Percentiles rank a stretch among this genome's conserved stretches.
Evolutionary conservation across 2,329 filamentous ascomycete genomes (phyloP).

Genomic region (Sporothrix variecibatus): DNA sequence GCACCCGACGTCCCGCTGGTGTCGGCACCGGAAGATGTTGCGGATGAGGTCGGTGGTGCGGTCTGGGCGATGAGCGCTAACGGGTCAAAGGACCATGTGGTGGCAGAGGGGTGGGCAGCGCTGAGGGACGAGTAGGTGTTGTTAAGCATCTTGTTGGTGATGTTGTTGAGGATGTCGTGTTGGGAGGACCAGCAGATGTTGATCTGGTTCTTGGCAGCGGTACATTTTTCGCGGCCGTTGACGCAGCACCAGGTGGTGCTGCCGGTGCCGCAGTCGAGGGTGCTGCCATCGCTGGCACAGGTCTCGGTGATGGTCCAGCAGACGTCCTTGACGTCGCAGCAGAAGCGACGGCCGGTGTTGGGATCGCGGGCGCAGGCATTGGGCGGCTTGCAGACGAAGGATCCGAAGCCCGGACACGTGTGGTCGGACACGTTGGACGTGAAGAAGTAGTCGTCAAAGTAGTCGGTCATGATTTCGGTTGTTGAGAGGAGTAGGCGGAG

Average conservation of each 20-base stretch:
- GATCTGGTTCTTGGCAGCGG: conserved; percentile 26
- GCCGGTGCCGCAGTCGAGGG: conserved; percentile 29
- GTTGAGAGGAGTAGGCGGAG: not conserved
- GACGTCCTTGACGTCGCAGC: conserved; percentile 28
- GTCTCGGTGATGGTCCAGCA: conserved; percentile 28
- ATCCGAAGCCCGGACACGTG: conserved; percentile 28
- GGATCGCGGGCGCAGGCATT: conserved; percentile 32
- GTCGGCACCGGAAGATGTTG: not conserved
- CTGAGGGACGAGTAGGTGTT: conserved; percentile 29
- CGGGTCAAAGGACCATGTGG: conserved; percentile 28
- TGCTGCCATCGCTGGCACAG: conserved; percentile 30
- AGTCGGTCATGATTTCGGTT: conserved; percentile 22
- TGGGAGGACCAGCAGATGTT: conserved; percentile 31
- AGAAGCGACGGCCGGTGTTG: conserved; percentile 29
- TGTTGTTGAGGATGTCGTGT: conserved; percentile 30
- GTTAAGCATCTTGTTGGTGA: conserved; percentile 26
- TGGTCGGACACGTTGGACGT: conserved; percentile 28
- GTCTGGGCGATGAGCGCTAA: conserved; percentile 26
- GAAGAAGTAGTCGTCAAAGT: conserved; percentile 31
- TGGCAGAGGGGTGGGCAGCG: conserved; percentile 27
- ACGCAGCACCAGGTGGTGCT: conserved; percentile 30
- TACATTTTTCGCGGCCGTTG: conserved; percentile 28
- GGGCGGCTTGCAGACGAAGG: conserved; percentile 27
- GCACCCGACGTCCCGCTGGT: not conserved
- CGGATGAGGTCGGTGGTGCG: conserved; percentile 2